Evolutionary conservation across 257 asterid genomes (phyloP).

Genomic region (Lantana camara): DNA sequence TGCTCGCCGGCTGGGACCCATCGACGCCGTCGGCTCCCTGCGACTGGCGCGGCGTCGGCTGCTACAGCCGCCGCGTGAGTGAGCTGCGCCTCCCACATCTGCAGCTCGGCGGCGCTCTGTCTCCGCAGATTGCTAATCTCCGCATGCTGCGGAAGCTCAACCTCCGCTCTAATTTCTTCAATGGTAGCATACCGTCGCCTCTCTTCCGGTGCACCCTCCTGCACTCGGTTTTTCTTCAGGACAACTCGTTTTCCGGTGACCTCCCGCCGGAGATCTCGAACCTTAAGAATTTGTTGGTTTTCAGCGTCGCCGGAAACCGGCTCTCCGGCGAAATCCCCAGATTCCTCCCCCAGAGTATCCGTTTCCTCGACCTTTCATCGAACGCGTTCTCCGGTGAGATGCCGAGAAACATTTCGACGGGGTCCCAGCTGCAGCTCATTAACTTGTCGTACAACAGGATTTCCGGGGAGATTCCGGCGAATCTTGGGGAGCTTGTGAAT

Average conservation of each 20-base stretch:
- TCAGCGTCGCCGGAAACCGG: slow-evolving; percentile 54
- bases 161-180: slow-evolving; percentile 58
- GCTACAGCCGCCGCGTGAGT: slow-evolving; percentile 41
- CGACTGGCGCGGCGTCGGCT: slow-evolving; percentile 73
- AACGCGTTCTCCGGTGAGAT: slow-evolving; percentile 56
- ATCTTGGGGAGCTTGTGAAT: slow-evolving; percentile 51
- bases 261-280: slow-evolving; percentile 48
- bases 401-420: slow-evolving; percentile 36
- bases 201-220: slow-evolving; percentile 50
- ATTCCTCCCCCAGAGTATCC: slow-evolving; percentile 42
- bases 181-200: slow-evolving; percentile 56
- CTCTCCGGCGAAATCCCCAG: slow-evolving; percentile 52
- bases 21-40: slow-evolving; percentile 67
- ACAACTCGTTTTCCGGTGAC: slow-evolving; percentile 51
- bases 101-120: slow-evolving; percentile 53
- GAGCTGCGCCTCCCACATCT: slow-evolving; percentile 63
- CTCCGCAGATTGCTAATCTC: slow-evolving; percentile 45
- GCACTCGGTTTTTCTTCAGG: slow-evolving; percentile 52
- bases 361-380: slow-evolving; percentile 55
- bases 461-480: slow-evolving; percentile 62
- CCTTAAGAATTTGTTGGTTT: slow-evolving; percentile 39
- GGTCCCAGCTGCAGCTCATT: slow-evolving; percentile 42
- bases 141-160: slow-evolving; percentile 66
- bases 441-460: slow-evolving; percentile 53
- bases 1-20: slow-evolving; percentile 51